Percentiles rank a stretch among this genome's conserved stretches.
phyloP scores from a whole-genome alignment of 345 rosid species.

The Sonneratia alba region DNA sequence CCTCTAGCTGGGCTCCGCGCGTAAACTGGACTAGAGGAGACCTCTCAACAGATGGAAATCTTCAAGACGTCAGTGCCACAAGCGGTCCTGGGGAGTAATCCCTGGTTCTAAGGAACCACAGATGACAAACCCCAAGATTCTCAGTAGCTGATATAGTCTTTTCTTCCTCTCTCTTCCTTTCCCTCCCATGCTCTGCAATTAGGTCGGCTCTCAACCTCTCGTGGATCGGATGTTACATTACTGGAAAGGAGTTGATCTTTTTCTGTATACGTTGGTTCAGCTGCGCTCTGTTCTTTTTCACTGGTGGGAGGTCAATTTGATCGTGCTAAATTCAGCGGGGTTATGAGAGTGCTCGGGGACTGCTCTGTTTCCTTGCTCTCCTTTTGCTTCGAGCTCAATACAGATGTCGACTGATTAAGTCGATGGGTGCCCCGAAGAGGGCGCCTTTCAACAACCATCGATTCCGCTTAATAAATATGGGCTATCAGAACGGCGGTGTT shows the following conservation, averaged over 20 bases:
- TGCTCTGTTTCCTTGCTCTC: slow-evolving; percentile 16
- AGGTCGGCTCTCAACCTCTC: slow-evolving; percentile 24
- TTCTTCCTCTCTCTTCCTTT: slow-evolving; percentile 22
- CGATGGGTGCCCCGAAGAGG: slow-evolving; percentile 20
- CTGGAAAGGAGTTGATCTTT: slow-evolving; percentile 20
- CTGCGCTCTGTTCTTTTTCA: slow-evolving; percentile 11
- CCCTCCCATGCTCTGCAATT: background rate
- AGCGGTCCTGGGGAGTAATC: slow-evolving; percentile 37
- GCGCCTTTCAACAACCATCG: slow-evolving; percentile 8
- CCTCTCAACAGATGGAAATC: no score
- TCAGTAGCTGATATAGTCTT: slow-evolving; percentile 49
- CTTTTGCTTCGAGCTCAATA: slow-evolving; percentile 33
- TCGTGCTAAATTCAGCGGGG: slow-evolving; percentile 31
- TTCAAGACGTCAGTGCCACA: slow-evolving; percentile 9
- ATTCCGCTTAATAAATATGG: slow-evolving; percentile 26
- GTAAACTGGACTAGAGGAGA: no score
- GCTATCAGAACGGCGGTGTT: slow-evolving; percentile 17
- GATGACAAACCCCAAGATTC: background rate
- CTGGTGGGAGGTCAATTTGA: slow-evolving; percentile 50
- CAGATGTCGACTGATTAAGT: slow-evolving; percentile 24
- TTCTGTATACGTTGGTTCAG: background rate
- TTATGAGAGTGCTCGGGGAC: slow-evolving; percentile 25
- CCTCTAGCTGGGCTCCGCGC: no score
- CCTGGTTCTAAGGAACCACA: slow-evolving; percentile 47
- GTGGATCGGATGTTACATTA: slow-evolving; percentile 11